Evolutionary conservation across 352 stramenopile species (phyloP), one percentile per base, ranked within the genome.

Genomic region (Phytophthora rubi): DNA sequence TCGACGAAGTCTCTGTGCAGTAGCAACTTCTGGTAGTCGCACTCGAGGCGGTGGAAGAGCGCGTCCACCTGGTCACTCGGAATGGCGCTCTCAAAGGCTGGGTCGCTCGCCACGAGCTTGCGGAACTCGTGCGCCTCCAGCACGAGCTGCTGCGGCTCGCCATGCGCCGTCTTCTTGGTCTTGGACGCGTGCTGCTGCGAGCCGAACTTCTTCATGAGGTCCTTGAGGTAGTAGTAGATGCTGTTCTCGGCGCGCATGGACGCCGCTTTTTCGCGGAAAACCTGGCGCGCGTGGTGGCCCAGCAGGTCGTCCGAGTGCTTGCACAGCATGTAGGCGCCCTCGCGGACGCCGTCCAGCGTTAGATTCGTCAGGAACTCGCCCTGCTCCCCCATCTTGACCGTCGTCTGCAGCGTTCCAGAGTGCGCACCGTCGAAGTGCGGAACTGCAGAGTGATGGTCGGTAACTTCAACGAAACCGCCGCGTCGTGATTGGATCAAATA

Each of bases 161-260:
- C 54, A 4, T 78, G 57, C 12, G 57, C 56, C 16, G 70, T 67
- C 33, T 77, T 73, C 64, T 83, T 89, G 53, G 83, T 72, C 45
- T 79, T 83, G 28, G 70, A 58, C 23, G 76, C 49, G 45, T 89
- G 72, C 16, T 80, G 68, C 70, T 83, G 68, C 56, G 68, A 74
- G 5, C 80, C 82, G 45, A 91, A 93, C 51, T 77, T 86, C 59
- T 80, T 83, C 77, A 95, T 90, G 23, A 93, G 69, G n/a, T 90
- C 84, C 65, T 95, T 95, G 44, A 95, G 70, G 62, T 91, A 92
- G 76, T 92, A 95, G 73, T 92, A 95, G 42, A 95, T 88, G 57
- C 83, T 85, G 71, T 95, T 95, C 62, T 90, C 80, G 8, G 83
- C 87, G 15, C 86, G 86, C 82, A 90, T 92, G 7, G 85, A 93